A percentile compares a stretch with the other conserved stretches of the same genome.
These are phyloP conservation scores for Gloeopeniophorella convolvens DNA, from an alignment of 768 basidiomycete species.

Conservation along the genomic window DNA sequence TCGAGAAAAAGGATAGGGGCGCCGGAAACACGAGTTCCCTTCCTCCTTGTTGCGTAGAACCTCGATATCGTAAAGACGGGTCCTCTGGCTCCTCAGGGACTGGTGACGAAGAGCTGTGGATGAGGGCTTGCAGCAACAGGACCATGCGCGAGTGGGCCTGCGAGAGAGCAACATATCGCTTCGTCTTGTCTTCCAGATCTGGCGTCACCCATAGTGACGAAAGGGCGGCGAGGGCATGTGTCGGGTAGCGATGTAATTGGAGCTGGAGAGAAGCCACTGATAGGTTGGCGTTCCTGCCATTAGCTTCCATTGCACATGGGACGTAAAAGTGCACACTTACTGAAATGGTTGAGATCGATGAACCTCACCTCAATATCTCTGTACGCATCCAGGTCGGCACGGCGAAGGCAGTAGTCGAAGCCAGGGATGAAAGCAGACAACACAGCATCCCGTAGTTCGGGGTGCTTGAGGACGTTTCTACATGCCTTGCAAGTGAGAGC, in stretches of 20 bases:
- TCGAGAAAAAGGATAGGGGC: conserved; percentile 48
- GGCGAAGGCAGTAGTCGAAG: conserved; percentile 40
- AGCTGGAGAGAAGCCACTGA: conserved; percentile 60
- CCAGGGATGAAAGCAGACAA: conserved; percentile 51
- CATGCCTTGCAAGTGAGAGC: conserved; percentile 31
- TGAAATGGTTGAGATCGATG: conserved; percentile 53
- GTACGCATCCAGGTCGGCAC: conserved; percentile 34
- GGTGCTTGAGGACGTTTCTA: conserved; percentile 29
- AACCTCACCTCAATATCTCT: conserved; percentile 48
- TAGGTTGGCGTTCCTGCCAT: neutral
- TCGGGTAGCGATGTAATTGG: conserved; percentile 65
- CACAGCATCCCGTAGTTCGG: conserved; percentile 33
- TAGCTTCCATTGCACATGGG: neutral
- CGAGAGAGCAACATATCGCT: conserved; percentile 41
- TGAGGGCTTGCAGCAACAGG: conserved; percentile 64
- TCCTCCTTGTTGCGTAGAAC: conserved; percentile 25
- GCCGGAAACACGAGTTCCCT: conserved; percentile 70
- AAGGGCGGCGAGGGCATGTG: conserved; percentile 53
- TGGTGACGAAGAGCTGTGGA: conserved; percentile 49
- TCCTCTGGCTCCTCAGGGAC: conserved; percentile 28
- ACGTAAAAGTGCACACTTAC: conserved; percentile 39
- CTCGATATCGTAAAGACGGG: conserved; percentile 25
- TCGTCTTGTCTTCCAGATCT: conserved; percentile 29
- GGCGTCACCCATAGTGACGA: conserved; percentile 32
- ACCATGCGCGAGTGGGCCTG: conserved; percentile 71